Evolutionary conservation across 1,139 yeast genomes (phyloP).

Genomic region (Yarrowia galli): DNA sequence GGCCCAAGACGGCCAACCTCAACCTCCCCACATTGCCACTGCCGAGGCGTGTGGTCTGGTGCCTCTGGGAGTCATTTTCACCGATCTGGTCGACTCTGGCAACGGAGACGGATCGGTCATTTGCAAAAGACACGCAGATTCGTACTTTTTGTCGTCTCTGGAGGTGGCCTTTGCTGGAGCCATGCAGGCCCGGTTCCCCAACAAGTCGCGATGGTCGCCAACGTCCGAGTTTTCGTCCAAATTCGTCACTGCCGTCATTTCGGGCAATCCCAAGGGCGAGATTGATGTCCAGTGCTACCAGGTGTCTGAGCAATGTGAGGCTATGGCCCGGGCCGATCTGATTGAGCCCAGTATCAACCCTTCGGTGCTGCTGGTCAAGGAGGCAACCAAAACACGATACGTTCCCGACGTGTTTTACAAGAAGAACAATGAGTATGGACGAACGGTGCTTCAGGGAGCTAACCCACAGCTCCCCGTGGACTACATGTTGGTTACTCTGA

Average conservation of each 20-base stretch:
- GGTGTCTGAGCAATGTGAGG: conserved; percentile 87
- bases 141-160: conserved; percentile 84
- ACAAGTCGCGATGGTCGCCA: conserved; percentile 67
- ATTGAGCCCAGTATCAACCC: conserved; percentile 92
- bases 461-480: conserved; percentile 97
- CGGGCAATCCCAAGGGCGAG: conserved; percentile 85
- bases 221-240: conserved; percentile 81
- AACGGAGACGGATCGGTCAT: conserved; percentile 85
- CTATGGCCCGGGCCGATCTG: conserved; percentile 83
- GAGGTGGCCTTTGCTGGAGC: conserved; percentile 88
- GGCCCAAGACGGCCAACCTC: conserved; percentile 39
- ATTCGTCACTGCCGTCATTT: conserved; percentile 89
- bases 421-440: conserved; percentile 84
- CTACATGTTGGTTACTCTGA: conserved; percentile 81
- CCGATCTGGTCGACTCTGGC: conserved; percentile 91
- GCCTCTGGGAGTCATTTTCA: conserved; percentile 83
- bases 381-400: conserved; percentile 71
- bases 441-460: conserved; percentile 86
- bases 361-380: conserved; percentile 80
- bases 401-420: conserved; percentile 94
- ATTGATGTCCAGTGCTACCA: conserved; percentile 93
- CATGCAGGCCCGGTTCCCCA: conserved; percentile 74
- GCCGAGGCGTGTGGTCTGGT: conserved; percentile 68
- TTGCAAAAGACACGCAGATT: conserved; percentile 91
- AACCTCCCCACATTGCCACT: conserved; percentile 56